Conservation (phyloP, 208 protist species). For the Leishmania guyanensis region DNA sequence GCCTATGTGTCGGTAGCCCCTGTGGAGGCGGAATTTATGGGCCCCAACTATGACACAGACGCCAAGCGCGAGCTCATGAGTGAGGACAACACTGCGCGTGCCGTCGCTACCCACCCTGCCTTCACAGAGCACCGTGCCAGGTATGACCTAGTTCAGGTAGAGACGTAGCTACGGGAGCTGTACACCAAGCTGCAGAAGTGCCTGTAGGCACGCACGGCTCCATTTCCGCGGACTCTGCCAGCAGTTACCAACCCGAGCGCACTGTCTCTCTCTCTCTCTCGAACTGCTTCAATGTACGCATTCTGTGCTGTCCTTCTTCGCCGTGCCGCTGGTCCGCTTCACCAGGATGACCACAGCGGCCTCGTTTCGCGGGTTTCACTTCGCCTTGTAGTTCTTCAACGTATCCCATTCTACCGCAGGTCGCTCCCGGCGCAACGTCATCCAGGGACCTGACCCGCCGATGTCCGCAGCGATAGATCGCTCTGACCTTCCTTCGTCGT, state of each 20-base stretch:
- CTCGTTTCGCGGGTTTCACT: not conserved
- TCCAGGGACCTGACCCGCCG: not conserved
- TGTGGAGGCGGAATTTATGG: slow-evolving; percentile 26
- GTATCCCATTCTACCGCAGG: not conserved
- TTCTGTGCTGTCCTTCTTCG: not conserved
- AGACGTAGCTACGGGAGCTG: slow-evolving; percentile 19
- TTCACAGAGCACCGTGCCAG: slow-evolving; percentile 33
- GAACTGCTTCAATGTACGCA: not conserved
- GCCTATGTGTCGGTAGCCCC: slow-evolving; percentile 32
- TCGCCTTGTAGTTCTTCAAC: not conserved
- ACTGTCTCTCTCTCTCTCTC: not conserved
- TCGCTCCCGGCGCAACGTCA: not conserved
- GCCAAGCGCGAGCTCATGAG: slow-evolving; percentile 29
- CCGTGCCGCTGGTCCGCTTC: not conserved
- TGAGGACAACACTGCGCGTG: not conserved
- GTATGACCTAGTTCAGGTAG: slow-evolving; percentile 19
- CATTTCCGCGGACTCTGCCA: not conserved
- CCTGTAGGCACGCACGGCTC: slow-evolving; percentile 7
- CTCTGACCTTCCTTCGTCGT: not conserved
- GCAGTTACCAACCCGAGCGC: not conserved
- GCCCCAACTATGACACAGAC: slow-evolving; percentile 6
- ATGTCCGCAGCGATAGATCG: not conserved
- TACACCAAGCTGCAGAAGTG: slow-evolving; percentile 26
- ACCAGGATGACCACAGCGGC: not conserved
- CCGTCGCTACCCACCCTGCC: slow-evolving; percentile 10